Evolutionary conservation across 306 rosid species (phyloP), one percentile per base, ranked within the genome.

Genomic region (Sesbania bispinosa): DNA sequence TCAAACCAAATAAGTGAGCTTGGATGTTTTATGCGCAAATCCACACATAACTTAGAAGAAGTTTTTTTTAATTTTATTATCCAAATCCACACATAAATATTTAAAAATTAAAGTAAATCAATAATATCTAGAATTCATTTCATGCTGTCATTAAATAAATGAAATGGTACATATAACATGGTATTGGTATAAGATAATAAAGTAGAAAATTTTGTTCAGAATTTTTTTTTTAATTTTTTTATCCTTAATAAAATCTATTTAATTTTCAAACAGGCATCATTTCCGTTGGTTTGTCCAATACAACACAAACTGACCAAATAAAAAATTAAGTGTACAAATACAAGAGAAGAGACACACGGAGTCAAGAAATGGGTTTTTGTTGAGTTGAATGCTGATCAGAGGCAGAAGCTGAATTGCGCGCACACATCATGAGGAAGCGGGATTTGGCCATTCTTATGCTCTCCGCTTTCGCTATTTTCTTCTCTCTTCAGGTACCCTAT

Each of bases 391-490:
- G 16, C 42, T 13, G 39, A 71, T 36, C 35, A 39, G 19, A 70
- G 18, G 24, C 7, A 54, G 27, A 0, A 41, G 57, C 30, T 54
- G 46, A 71, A 57, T 58, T 38, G 36, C 52, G 6, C 39, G 15
- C 39, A 2, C 38, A 3, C 60, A 41, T 14, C 33, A 91, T 95
- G 99, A 95, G 99, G 93, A 95, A 95, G 89, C 97, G 99, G 45
- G 99, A 95, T 82, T 89, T 95, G 75, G 90, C 97, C 54, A 95
- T 95, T 80, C 97, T 95, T 32, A 95, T 95, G 97, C 99, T 95
- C 47, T 88, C 88, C 7, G 96, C 99, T 72, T 91, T 95, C 82
- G 99, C 99, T 47, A 88, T 95, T 75, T 95, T 95, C 86, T 95
- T 89, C 90, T 83, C 99, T 53, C 97, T 95, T 54, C 99, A 94